Evolutionary conservation across 2,329 filamentous ascomycete species (phyloP), one percentile per base, ranked within the genome.

Genomic region (Leptoxyphium fumago): DNA sequence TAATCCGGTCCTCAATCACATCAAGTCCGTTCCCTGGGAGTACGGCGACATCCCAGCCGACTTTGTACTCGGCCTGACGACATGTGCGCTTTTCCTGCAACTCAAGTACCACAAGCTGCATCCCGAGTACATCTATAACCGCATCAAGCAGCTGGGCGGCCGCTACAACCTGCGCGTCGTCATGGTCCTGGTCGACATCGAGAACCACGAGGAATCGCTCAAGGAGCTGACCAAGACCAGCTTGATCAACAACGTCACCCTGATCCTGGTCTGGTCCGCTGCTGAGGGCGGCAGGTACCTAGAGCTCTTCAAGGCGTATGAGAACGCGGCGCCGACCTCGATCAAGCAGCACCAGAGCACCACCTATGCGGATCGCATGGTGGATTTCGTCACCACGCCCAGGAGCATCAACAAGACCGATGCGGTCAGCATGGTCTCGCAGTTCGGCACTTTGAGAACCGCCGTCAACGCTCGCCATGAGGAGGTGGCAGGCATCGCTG

Each of bases 21-120:
- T 98, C 54, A 80, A 82, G 47, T 80, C 82, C 1, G 72, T 93
- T 46, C 77, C 87, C 0, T 98, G 91, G 91, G 91, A 98, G 64
- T 96, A 94, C 63, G 88, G 85, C 48, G 89, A 96, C 57, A 94
- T 94, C n/a, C 81, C 83, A 1, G 85, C 89, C 29, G 91, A 98
- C 65, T 98, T 93, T 61, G 82, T 89, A 8, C 71, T 96, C 40
- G 89, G 91, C 0, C 61, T 75, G 38, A 94, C 87, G 0, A 94
- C 88, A 6, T 94, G 89, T 57, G 88, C 85, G 1, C 72, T 98
- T 5, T 98, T 96, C 60, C 70, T 98, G 38, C 93, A 85, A 40
- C 74, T 98, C 44, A 98, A 96, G 64, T 98, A 98, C 64, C 91
- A 98, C 64, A 85, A 89, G 26, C 73, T 98, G 43, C 91, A 98